Conservation (phyloP, 2,329 filamentous ascomycete species). For the Lecanicillium sp. region DNA sequence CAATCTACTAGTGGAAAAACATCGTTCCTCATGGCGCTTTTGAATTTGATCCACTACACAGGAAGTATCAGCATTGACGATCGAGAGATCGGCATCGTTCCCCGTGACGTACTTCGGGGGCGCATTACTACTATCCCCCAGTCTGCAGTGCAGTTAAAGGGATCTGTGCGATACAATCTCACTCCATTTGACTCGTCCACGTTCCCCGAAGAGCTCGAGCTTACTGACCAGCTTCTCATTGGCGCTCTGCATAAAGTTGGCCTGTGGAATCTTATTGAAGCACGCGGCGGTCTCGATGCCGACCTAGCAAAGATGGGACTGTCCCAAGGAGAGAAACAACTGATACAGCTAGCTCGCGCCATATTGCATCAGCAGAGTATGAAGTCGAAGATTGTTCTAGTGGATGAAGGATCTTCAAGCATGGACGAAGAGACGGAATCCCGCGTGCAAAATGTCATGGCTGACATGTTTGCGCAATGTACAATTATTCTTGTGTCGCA, state of each 20-base stretch:
- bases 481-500: slow-evolving; percentile 15
- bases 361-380: slow-evolving; percentile 18
- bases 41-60: not conserved
- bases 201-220: not conserved
- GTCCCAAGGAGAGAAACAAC: slow-evolving; percentile 16
- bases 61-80: slow-evolving; percentile 12
- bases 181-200: not conserved
- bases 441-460: slow-evolving; percentile 8
- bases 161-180: slow-evolving; percentile 6
- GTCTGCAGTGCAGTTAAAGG: slow-evolving; percentile 16
- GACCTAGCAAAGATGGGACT: slow-evolving; percentile 6
- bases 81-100: not conserved
- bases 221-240: slow-evolving; percentile 3
- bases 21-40: not conserved
- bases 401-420: not conserved
- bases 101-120: slow-evolving; percentile 16
- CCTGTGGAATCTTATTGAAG: slow-evolving; percentile 10
- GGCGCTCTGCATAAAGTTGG: slow-evolving; percentile 9
- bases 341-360: slow-evolving; percentile 16
- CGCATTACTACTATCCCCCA: slow-evolving; percentile 25
- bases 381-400: not conserved
- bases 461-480: slow-evolving; percentile 6
- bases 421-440: slow-evolving; percentile 33
- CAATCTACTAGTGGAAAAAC: slow-evolving; percentile 4
- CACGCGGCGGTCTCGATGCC: slow-evolving; percentile 11